Percentiles rank a stretch among this genome's conserved stretches.
phyloP scores from a whole-genome alignment of 768 basidiomycete species.

The Phylloporus arenicola region DNA sequence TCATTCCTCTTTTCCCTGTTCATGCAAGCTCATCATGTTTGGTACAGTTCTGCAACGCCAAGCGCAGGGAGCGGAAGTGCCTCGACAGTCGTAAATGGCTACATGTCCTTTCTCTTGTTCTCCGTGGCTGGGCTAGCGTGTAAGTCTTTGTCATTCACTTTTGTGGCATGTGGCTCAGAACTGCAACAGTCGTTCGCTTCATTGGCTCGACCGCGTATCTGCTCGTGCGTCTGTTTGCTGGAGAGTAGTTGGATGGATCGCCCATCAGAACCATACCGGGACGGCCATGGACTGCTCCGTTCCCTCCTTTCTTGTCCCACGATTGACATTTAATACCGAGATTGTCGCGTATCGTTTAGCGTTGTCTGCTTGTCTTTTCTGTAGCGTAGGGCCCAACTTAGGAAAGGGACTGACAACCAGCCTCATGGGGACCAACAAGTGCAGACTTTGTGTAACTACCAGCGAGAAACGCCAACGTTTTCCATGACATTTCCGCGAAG shows the following conservation, averaged over 20 bases:
- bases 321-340: background rate
- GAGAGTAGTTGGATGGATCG: slow-evolving; percentile 47
- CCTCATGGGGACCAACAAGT: background rate
- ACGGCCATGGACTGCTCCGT: slow-evolving; percentile 10
- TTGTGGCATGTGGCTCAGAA: background rate
- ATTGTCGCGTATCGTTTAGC: background rate
- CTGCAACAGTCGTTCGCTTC: slow-evolving; percentile 68
- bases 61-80: slow-evolving; percentile 45
- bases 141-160: slow-evolving; percentile 38
- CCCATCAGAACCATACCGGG: too few relatives aligned
- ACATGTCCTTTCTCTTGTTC: slow-evolving; percentile 85
- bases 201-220: slow-evolving; percentile 78
- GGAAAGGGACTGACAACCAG: background rate
- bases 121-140: slow-evolving; percentile 85
- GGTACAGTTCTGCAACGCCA: slow-evolving; percentile 36
- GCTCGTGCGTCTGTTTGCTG: slow-evolving; percentile 80
- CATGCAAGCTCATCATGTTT: background rate
- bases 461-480: background rate
- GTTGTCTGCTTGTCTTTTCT: background rate
- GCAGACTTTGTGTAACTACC: background rate
- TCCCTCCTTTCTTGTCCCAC: background rate
- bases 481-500: too few relatives aligned
- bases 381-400: background rate
- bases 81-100: slow-evolving; percentile 63
- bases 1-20: slow-evolving; percentile 4